These are phyloP conservation scores for Epichloe elymi DNA, from an alignment of 2,329 filamentous ascomycete species.

Conservation along the genomic window DNA sequence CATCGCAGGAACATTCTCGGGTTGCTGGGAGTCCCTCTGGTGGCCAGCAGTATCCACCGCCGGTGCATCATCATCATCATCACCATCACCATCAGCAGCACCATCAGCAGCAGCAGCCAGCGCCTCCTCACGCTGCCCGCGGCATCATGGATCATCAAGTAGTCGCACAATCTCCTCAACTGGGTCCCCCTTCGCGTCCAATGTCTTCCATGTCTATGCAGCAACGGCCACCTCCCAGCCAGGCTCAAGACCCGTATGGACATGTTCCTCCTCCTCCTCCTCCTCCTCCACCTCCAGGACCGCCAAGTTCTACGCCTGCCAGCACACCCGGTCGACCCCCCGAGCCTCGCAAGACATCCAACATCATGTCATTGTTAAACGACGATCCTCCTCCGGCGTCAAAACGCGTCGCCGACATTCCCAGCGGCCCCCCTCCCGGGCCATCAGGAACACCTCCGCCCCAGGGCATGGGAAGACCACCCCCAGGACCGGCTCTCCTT, in stretches of 20 bases:
- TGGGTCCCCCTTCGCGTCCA: conserved; percentile 26
- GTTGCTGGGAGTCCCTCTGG: conserved; percentile 16
- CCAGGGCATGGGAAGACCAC: conserved; percentile 27
- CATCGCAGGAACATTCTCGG: conserved; percentile 31
- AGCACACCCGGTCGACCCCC: conserved; percentile 23
- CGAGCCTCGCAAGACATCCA: conserved; percentile 48
- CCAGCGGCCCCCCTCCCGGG: conserved; percentile 18
- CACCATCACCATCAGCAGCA: not conserved
- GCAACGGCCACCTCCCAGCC: conserved; percentile 19
- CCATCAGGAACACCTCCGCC: conserved; percentile 39
- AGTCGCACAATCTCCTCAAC: conserved; percentile 24
- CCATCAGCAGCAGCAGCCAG: not conserved
- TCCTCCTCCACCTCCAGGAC: conserved; percentile 15
- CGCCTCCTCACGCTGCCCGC: conserved; percentile 11
- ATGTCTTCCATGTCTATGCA: conserved; percentile 25
- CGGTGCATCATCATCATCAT: conserved; percentile 17
- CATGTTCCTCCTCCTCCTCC: conserved; percentile 16
- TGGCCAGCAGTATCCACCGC: conserved; percentile 15
- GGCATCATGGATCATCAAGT: conserved; percentile 27
- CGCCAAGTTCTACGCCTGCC: not conserved
- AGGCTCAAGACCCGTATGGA: conserved; percentile 18
- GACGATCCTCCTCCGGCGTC: conserved; percentile 39
- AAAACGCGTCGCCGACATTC: conserved; percentile 39
- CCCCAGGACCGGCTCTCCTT: conserved; percentile 23
- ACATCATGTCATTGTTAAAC: conserved; percentile 49